These are phyloP conservation scores for Phanerodontia chrysosporium DNA, from an alignment of 768 basidiomycete species.

Conservation along the genomic window DNA sequence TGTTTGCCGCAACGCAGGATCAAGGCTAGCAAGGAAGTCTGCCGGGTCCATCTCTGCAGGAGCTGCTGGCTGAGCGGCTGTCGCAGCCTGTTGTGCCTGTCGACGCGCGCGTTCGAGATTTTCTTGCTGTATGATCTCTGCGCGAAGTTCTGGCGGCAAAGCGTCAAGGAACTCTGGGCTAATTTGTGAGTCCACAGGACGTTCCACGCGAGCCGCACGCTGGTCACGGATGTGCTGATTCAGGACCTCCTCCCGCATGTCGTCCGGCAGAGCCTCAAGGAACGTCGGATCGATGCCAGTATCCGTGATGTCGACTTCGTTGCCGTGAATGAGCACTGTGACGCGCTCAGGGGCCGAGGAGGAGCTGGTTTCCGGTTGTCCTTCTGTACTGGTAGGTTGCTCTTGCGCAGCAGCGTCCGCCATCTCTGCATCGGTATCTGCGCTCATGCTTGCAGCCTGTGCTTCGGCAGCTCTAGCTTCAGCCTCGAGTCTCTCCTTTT, in stretches of 20 bases:
- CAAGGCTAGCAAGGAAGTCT: slow-evolving; percentile 88
- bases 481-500: slow-evolving; percentile 26
- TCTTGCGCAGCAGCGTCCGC: slow-evolving; percentile 31
- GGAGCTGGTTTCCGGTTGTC: slow-evolving; percentile 22
- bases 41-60: slow-evolving; percentile 82
- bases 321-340: slow-evolving; percentile 89
- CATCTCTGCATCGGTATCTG: slow-evolving; percentile 49
- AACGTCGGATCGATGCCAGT: slow-evolving; percentile 98
- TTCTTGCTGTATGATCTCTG: slow-evolving; percentile 96
- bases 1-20: slow-evolving; percentile 85
- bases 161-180: slow-evolving; percentile 95
- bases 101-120: slow-evolving; percentile 75
- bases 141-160: slow-evolving; percentile 91
- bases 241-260: slow-evolving; percentile 97
- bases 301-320: slow-evolving; percentile 93
- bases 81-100: slow-evolving; percentile 34
- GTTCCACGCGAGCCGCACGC: slow-evolving; percentile 69
- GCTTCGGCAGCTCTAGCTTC: slow-evolving; percentile 12
- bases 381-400: neutral
- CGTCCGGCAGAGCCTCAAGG: slow-evolving; percentile 94
- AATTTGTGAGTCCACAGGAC: slow-evolving; percentile 81
- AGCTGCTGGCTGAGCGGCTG: slow-evolving; percentile 30
- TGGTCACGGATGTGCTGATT: slow-evolving; percentile 96
- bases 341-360: slow-evolving; percentile 55
- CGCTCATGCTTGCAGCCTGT: slow-evolving; percentile 6